These are phyloP conservation scores for Waitea zeae DNA, from an alignment of 1,284 basidiomycete genomes.

Conservation along the genomic window DNA sequence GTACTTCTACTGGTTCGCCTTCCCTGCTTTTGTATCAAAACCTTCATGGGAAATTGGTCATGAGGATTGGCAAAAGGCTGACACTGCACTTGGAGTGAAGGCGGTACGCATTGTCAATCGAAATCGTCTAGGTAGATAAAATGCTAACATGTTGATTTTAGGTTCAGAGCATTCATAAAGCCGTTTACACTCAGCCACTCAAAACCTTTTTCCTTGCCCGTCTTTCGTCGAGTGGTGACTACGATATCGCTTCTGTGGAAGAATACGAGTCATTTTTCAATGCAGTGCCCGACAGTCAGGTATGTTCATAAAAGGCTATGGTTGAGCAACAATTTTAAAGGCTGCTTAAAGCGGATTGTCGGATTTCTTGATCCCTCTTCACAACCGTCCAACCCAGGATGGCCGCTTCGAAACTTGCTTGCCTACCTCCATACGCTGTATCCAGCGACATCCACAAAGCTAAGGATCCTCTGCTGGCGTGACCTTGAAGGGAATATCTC, in stretches of 20 bases:
- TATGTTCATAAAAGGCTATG: neutral
- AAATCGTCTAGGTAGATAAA: too few species aligned
- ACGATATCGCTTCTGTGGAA: constrained; percentile 33
- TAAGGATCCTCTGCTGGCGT: constrained; percentile 68
- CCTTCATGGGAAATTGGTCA: constrained; percentile 70
- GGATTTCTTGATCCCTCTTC: constrained; percentile 85
- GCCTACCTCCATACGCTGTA: constrained; percentile 54
- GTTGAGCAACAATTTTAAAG: constrained; percentile 2
- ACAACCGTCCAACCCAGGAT: constrained; percentile 64
- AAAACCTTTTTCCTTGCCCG: constrained; percentile 46
- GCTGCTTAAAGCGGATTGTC: constrained; percentile 32
- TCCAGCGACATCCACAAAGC: constrained; percentile 23
- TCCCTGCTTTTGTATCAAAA: constrained; percentile 79
- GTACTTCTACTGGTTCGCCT: constrained; percentile 97
- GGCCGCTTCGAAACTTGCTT: constrained; percentile 88
- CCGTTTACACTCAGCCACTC: too few species aligned
- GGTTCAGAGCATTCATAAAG: too few species aligned
- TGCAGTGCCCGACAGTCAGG: constrained; percentile 11
- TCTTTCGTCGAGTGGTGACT: constrained; percentile 11
- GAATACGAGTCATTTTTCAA: constrained; percentile 39
- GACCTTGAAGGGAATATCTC: constrained; percentile 42
- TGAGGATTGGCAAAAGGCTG: neutral
- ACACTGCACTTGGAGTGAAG: too few species aligned
- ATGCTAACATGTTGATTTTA: too few species aligned
- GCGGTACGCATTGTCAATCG: too few species aligned